phyloP scores from a whole-genome alignment of 352 stramenopile genomes.

The Pythium volutum region DNA sequence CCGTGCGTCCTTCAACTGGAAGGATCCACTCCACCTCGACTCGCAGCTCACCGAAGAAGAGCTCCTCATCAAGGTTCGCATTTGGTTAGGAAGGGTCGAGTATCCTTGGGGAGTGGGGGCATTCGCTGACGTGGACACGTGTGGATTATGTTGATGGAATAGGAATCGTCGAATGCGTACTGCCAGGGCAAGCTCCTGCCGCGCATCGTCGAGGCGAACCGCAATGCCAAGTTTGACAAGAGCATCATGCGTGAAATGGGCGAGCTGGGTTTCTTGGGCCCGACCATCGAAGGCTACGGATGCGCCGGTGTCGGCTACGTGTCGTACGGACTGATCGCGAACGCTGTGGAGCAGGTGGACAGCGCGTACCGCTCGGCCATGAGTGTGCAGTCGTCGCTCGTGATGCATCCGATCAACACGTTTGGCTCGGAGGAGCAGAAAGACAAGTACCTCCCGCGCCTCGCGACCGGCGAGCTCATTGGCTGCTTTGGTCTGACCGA shows the following conservation, averaged over 20 bases:
- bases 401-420: conserved; percentile 98
- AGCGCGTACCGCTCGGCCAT: conserved; percentile 96
- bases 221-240: conserved; percentile 93
- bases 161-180: conserved; percentile 92
- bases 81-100: background rate
- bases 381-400: conserved; percentile 96
- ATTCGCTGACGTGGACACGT: background rate
- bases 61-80: conserved; percentile 82
- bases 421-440: conserved; percentile 97
- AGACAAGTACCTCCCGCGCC: conserved; percentile 92
- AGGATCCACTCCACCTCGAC: conserved; percentile 76
- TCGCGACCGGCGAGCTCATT: conserved; percentile 94
- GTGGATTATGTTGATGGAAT: no score
- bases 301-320: conserved; percentile 95
- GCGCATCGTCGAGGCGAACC: conserved; percentile 92
- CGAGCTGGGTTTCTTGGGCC: conserved; percentile 92
- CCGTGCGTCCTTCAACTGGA: conserved; percentile 69
- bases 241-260: conserved; percentile 94
- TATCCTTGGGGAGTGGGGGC: background rate
- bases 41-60: conserved; percentile 89
- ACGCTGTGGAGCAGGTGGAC: conserved; percentile 96
- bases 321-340: conserved; percentile 96
- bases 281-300: conserved; percentile 94
- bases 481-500: conserved; percentile 98
- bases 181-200: conserved; percentile 94